Evolutionary conservation across 1,139 yeast genomes (phyloP), one percentile per base, ranked within the genome.

Genomic region (Protomyces gravidus): DNA sequence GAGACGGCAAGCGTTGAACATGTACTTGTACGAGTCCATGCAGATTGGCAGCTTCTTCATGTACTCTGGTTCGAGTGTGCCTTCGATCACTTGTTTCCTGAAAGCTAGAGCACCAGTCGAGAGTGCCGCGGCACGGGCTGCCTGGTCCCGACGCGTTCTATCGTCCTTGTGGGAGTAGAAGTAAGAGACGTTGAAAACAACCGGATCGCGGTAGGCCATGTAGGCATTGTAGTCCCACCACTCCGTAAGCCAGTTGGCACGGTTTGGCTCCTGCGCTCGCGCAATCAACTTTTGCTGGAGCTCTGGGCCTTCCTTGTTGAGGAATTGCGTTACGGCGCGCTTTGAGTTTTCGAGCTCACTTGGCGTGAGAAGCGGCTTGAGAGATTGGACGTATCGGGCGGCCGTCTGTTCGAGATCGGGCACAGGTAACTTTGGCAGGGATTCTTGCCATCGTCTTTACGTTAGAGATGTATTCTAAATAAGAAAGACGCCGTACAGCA

Each of bases 201-300:
- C 88, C 0, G 97, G 96, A 72, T 89, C 97, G 67, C 95, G 81
- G 75, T 89, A 89, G 45, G 87, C 83, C 77, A 92, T 77, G 73
- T 92, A 92, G 32, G 97, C 96, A 67, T 86, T 89, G 68, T 87
- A 87, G 72, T 90, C 96, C 98, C 98, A 92, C 79, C 86, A 89
- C 63, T 82, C 86, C 59, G 88, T 82, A 69, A 92, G 80, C 98
- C 98, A 92, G 73, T 92, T 92, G 70, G 88, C 84, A 59, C 73
- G 75, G 61, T 70, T 74, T 66, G 83, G 80, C 62, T 74, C 80
- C 45, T 74, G 68, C 45, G 94, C 84, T 67, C 82, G 81, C 28
- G 79, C 75, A 47, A 74, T 70, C 61, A 92, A 78, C 65, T 92
- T 80, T 60, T 75, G 66, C 71, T 92, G 97, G 65, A 92, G 79